Base-by-base conservation (phyloP, 352 stramenopile genomes). In the Elongisporangium undulatum region DNA sequence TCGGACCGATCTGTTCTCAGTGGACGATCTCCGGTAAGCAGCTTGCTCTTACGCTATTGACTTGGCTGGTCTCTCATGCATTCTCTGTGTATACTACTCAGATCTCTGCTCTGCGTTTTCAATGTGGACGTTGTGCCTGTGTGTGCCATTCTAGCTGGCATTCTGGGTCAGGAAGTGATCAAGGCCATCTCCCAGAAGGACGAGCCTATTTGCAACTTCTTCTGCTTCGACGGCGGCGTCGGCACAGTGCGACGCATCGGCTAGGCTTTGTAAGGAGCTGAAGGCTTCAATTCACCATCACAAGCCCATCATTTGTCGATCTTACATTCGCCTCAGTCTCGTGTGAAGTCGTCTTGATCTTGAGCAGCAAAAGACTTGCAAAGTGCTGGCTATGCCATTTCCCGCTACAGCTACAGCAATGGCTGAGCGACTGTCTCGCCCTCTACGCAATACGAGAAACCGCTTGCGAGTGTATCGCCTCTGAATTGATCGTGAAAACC, bases 91-190 rank as follows among this genome's bases (percentile, higher is more conserved):
- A 51, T 17, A 39, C 19, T 58, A 15, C 13, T 51, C 49, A 87
- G 75, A 48, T 58, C 70, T 26, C 64, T 95, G 8, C 64, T 74
- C 6, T 56, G 65, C 13, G 72, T 85, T 49, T 66, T 71, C 3
- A 54, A 77, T 17, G 64, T 77, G 12, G 82, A 95, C 50, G 60
- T 99, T 22, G 89, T 89, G 53, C 95, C 96, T 0, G 85, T 99
- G 38, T 98, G 91, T 62, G 96, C 97, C 22, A 97, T 99, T 24
- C 69, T 99, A 49, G 97, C 97, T 19, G 97, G 97, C 24, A 93
- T 99, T 49, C 60, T 99, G 48, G 97, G 96, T 5, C 97, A 99
- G 68, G 97, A 99, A 82, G 80, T 99, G 41, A 96, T 99, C 75
- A 99, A 99, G 73, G 90, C 91, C n/a, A 93, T 99, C 41, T 98